phyloP scores from a whole-genome alignment of 1,139 yeast species.

The Pichia sp. region DNA sequence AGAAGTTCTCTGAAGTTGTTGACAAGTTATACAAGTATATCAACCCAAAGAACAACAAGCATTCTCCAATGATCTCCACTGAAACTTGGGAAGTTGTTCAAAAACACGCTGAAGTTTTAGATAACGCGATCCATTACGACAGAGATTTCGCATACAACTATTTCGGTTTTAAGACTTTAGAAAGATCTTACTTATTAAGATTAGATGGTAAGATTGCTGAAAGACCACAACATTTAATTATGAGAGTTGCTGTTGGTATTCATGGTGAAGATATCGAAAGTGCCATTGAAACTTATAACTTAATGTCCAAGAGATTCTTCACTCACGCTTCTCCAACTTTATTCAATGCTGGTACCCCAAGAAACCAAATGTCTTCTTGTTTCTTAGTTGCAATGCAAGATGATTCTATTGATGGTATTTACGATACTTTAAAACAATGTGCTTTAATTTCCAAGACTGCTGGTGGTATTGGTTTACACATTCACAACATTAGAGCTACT shows the following conservation, averaged over 20 bases:
- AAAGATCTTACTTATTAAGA: slow-evolving; percentile 53
- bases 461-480: slow-evolving; percentile 62
- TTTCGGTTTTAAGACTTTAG: slow-evolving; percentile 59
- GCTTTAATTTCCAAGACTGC: slow-evolving; percentile 60
- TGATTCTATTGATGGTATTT: slow-evolving; percentile 61
- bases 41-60: slow-evolving; percentile 70
- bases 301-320: slow-evolving; percentile 56
- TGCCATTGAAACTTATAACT: slow-evolving; percentile 53
- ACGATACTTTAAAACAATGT: slow-evolving; percentile 54
- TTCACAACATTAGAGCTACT: slow-evolving; percentile 53
- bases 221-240: slow-evolving; percentile 57
- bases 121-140: slow-evolving; percentile 54
- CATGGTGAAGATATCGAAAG: slow-evolving; percentile 51
- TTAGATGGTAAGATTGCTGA: slow-evolving; percentile 54
- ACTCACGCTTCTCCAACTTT: slow-evolving; percentile 62
- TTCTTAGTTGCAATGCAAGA: slow-evolving; percentile 60
- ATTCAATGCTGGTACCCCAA: slow-evolving; percentile 59
- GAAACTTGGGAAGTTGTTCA: slow-evolving; percentile 47
- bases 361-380: slow-evolving; percentile 57
- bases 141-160: slow-evolving; percentile 56
- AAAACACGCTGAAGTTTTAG: slow-evolving; percentile 46
- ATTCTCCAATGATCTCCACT: slow-evolving; percentile 58
- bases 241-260: slow-evolving; percentile 61
- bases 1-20: slow-evolving; percentile 80
- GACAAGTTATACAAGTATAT: slow-evolving; percentile 63